Base-by-base conservation (phyloP, 2,329 filamentous ascomycete species). In the Epicoccum sorghinum region DNA sequence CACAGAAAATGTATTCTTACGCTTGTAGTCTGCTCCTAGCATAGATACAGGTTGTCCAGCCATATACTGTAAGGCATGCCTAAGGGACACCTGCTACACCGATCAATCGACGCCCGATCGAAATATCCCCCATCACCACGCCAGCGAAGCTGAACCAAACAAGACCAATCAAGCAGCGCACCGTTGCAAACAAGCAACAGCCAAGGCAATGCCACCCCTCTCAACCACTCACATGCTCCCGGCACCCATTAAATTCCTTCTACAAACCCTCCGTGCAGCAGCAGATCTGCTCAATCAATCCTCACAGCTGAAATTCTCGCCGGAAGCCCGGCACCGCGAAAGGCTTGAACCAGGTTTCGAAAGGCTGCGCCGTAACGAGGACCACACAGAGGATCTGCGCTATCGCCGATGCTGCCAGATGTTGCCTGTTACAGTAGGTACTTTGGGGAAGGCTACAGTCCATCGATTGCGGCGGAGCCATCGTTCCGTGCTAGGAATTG, bases 361-460 rank as follows among this genome's bases (percentile, higher is more conserved):
- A 18, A 18, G 8, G 25, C 4, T 24, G 7, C n/a, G n/a, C n/a
- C 13, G 27, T 36, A 4, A n/a, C 42, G 32, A 36, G 30, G 10
- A 18, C 27, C 35, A 7, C 27, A 42, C n/a, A 23, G 4, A 32
- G 27, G 1, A 7, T 33, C 6, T 33, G 29, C 29, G 29, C 18
- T n/a, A 18, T 27, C 7, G 30, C 13, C n/a, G 7, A 23, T 18
- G 6, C 18, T 12, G 13, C 32, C 24, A 10, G 18, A 25, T 22
- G 27, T 48, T 48, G 27, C 51, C 45, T 44, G 23, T 44, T 53
- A 12, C 12, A 25, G 50, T 44, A 53, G 38, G 51, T 29, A 29
- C 24, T 18, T 18, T 18, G 3, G 3, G 9, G 18, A 32, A 10
- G 14, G 10, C 27, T 33, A 12, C 29, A 38, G 35, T 54, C 29